Evolutionary conservation across 2,329 filamentous ascomycete species (phyloP), one percentile per base, ranked within the genome.

Genomic region (Phoma sp.): DNA sequence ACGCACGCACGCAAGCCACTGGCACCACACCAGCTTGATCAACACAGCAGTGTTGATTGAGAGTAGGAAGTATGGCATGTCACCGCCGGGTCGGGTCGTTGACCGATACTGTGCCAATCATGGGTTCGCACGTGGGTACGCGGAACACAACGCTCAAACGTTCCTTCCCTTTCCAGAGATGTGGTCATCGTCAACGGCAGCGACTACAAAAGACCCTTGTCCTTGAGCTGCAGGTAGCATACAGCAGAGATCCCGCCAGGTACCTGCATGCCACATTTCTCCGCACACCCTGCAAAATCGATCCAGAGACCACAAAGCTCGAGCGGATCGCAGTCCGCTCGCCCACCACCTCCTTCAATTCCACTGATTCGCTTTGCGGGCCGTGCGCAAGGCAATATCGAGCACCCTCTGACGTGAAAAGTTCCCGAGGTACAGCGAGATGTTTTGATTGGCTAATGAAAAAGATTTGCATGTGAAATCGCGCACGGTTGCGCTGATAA

Each of bases 391-490:
- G n/a, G 41, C 37, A 42, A 36, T 55, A 50, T 42, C 25, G 37
- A 50, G 30, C 41, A 55, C 41, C 41, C 46, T 49, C 46, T 41
- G 36, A 45, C 44, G n/a, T 40, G 40, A 4, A 42, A 29, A 42
- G 37, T 46, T 50, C 52, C 52, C 52, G 52, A 55, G 52, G 52
- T 32, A 38, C 36, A 38, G 33, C 7, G 4, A 8, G 6, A 13
- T 6, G 9, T 3, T 32, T 3, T 50, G 30, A 55, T 55, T 55
- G 46, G 52, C 14, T 23, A 18, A 18, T 32, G 18, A 7, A 38
- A 14, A 46, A 22, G 41, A 50, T 55, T 55, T 45, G 46, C 52
- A 55, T 55, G 52, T 55, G 52, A 55, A 50, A 13, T 46, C 1
- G 25, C 23, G 36, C 52, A 42, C 46, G 29, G 40, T 2, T 30